Evolutionary conservation across 805 yeast genomes (phyloP).

Genomic region (Torulaspora franciscae): DNA sequence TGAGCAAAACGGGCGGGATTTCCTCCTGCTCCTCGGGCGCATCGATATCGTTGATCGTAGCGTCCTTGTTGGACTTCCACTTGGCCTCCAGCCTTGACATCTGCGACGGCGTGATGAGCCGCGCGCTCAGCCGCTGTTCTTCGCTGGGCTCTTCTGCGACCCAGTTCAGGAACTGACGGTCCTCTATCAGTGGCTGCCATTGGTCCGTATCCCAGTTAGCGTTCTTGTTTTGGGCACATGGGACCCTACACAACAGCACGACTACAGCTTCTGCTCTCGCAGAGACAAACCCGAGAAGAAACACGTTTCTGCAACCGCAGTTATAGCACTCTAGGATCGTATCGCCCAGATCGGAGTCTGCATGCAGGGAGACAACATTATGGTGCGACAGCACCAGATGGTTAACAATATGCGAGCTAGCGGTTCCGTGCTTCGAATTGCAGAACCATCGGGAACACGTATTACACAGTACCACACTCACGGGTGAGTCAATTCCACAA

Average conservation of each 20-base stretch:
- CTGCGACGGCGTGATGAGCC: constrained; percentile 55
- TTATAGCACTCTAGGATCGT: constrained; percentile 82
- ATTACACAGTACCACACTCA: constrained; percentile 69
- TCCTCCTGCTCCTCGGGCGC: constrained; percentile 50
- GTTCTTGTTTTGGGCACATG: constrained; percentile 76
- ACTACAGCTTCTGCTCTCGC: constrained; percentile 85
- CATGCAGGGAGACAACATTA: constrained; percentile 66
- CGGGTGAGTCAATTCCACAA: constrained; percentile 66
- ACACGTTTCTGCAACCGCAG: constrained; percentile 79
- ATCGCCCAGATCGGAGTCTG: constrained; percentile 81
- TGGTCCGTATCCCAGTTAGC: constrained; percentile 79
- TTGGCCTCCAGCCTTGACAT: constrained; percentile 69
- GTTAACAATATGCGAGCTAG: constrained; percentile 76
- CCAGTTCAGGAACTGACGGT: constrained; percentile 76
- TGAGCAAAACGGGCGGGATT: constrained; percentile 64
- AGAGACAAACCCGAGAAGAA: constrained; percentile 77
- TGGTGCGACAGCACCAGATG: constrained; percentile 82
- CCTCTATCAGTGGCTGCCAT: constrained; percentile 84
- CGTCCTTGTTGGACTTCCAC: constrained; percentile 71
- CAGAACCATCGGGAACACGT: constrained; percentile 86
- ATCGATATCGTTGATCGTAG: constrained; percentile 65
- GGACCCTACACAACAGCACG: constrained; percentile 79
- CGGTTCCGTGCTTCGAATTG: constrained; percentile 55
- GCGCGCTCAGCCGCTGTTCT: constrained; percentile 53
- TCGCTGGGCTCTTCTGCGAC: constrained; percentile 66